Evolutionary conservation across 2,329 filamentous ascomycete genomes (phyloP).

Genomic region (Pseudogymnoascus sp.): DNA sequence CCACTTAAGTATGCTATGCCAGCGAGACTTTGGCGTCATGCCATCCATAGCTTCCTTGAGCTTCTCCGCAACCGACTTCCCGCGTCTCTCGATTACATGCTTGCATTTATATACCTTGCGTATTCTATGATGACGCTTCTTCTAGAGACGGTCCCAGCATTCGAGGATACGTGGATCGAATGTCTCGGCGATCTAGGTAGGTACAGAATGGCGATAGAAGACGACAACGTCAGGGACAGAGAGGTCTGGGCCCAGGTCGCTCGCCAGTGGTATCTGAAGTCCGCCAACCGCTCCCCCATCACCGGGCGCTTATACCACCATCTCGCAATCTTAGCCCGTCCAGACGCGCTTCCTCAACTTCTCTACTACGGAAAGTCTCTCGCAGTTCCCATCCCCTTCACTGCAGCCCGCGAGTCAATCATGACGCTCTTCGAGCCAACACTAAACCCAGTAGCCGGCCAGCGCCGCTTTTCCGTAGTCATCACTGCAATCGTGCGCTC

Average conservation of each 20-base stretch:
- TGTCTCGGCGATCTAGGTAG: slow-evolving; percentile 80
- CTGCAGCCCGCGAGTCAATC: slow-evolving; percentile 62
- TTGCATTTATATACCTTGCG: slow-evolving; percentile 80
- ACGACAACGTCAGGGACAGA: slow-evolving; percentile 65
- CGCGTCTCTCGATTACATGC: slow-evolving; percentile 76
- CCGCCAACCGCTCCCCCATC: slow-evolving; percentile 67
- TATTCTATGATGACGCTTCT: slow-evolving; percentile 87
- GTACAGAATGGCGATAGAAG: slow-evolving; percentile 86
- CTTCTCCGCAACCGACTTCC: slow-evolving; percentile 69
- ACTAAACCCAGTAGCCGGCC: slow-evolving; percentile 34
- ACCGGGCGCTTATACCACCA: slow-evolving; percentile 83
- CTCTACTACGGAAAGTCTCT: slow-evolving; percentile 65
- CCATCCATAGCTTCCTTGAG: slow-evolving; percentile 80
- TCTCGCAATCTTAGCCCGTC: slow-evolving; percentile 68
- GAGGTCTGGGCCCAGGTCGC: slow-evolving; percentile 78
- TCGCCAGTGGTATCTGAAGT: slow-evolving; percentile 76
- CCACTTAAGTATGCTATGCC: slow-evolving; percentile 86
- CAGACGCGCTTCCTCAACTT: slow-evolving; percentile 60
- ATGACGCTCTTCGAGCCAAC: slow-evolving; percentile 62
- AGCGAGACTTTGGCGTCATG: slow-evolving; percentile 87
- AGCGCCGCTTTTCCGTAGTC: slow-evolving; percentile 35
- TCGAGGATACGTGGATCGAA: slow-evolving; percentile 88
- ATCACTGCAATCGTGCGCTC: slow-evolving; percentile 58
- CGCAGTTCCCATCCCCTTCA: slow-evolving; percentile 61
- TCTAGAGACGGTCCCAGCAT: slow-evolving; percentile 76